phyloP scores from a whole-genome alignment of 768 basidiomycete species.

The Boletales sp. region DNA sequence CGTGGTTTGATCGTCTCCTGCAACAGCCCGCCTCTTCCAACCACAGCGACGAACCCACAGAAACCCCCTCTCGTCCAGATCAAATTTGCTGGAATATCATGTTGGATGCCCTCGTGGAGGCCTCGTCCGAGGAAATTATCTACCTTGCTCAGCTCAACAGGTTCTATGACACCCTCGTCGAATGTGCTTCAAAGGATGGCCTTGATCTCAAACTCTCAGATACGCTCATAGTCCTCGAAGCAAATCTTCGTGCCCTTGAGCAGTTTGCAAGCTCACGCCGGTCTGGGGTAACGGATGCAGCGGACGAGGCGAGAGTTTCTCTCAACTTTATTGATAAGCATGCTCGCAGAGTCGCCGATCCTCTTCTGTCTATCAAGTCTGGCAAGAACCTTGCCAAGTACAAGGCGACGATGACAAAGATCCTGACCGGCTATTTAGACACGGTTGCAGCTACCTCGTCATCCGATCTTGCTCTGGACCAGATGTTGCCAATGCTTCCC shows the following conservation, averaged over 20 bases:
- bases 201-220: conserved; percentile 36
- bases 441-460: conserved; percentile 3
- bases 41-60: conserved; percentile 41
- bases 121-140: conserved; percentile 26
- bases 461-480: neutral
- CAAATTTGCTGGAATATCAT: conserved; percentile 54
- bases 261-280: conserved; percentile 1
- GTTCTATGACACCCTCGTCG: conserved; percentile 42
- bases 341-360: neutral
- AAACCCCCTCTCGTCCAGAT: conserved; percentile 50
- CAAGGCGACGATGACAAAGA: conserved; percentile 7
- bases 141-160: conserved; percentile 55
- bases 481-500: conserved; percentile 20
- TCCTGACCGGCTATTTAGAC: conserved; percentile 19
- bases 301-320: conserved; percentile 8
- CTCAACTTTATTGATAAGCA: conserved; percentile 29
- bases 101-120: conserved; percentile 49
- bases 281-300: neutral
- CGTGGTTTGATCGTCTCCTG: conserved; percentile 71
- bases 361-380: conserved; percentile 10
- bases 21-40: conserved; percentile 34
- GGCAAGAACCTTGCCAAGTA: conserved; percentile 15
- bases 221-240: conserved; percentile 40
- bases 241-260: conserved; percentile 37
- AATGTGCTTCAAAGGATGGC: conserved; percentile 34